Base-by-base conservation (phyloP, 305 asterid species). In the Ruellia speciosa region DNA sequence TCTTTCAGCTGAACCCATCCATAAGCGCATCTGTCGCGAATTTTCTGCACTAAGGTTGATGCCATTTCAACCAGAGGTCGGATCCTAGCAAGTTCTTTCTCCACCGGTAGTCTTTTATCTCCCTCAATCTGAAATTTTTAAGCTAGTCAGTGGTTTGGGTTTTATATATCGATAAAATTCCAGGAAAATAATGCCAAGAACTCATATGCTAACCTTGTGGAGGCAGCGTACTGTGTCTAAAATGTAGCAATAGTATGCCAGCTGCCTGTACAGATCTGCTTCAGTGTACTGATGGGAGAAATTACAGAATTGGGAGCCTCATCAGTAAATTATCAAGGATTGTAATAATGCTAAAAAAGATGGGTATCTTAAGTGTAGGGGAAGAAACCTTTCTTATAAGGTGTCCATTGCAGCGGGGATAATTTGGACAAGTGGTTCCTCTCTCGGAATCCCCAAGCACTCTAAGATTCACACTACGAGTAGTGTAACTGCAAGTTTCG, bases 371-470 rank as follows among this genome's bases (percentile, higher is more conserved):
- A 10, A 54, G 54, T 59, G 53, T n/a, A 17, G 16, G 41, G 69
- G 62, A 46, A 49, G 57, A 14, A 53, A 93, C 99, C 96, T 93
- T 80, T 70, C 90, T 80, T 35, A 79, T 46, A 14, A 93, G 93
- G 62, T 72, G 90, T 39, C 99, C 97, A 28, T 79, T 86, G 35
- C 97, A 93, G 51, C 70, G 84, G 52, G 97, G 97, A 64, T 88
- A 93, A 64, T 88, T 88, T 53, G 96, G 97, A 77, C 99, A 93
- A 54, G 79, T 72, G 18, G 97, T 93, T 69, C 99, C 99, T 72
- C 87, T 76, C 65, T 83, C 85, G 1, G 84, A 79, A 59, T 86
- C 96, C 18, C 96, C 96, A 35, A 88, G 62, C 45, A 77, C 80
- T 53, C 92, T 86, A 65, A 86, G 83, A 68, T 81, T 93, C 75